phyloP scores from a whole-genome alignment of 306 rosid genomes.

The Trichosanthes truncata region DNA sequence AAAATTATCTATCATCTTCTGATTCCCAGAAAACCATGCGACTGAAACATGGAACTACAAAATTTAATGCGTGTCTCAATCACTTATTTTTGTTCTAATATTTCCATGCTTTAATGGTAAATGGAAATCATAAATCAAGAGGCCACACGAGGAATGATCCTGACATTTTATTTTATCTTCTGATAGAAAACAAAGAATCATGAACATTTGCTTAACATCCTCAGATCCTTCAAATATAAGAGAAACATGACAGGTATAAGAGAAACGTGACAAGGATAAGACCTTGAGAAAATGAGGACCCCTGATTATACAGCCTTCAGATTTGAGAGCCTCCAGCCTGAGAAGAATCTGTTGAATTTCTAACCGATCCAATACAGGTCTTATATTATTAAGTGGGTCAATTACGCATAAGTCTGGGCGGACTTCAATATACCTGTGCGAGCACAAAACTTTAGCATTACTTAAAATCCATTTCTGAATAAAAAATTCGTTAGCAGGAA shows the following conservation, averaged over 20 bases:
- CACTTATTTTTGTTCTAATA: neutral
- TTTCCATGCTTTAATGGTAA: neutral
- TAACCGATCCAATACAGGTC: slow-evolving; percentile 62
- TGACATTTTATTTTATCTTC: neutral
- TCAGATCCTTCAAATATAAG: neutral
- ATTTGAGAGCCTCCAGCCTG: slow-evolving; percentile 50
- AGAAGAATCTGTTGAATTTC: slow-evolving; percentile 65
- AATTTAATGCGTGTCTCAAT: neutral
- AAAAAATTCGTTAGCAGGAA: neutral
- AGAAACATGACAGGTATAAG: neutral
- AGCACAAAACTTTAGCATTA: neutral
- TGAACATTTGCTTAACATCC: neutral
- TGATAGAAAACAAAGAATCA: neutral
- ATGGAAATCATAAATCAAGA: neutral
- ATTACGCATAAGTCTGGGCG: slow-evolving; percentile 51
- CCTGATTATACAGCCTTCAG: slow-evolving; percentile 41
- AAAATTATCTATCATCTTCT: neutral
- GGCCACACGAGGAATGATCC: neutral
- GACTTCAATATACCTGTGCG: slow-evolving; percentile 51
- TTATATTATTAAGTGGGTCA: slow-evolving; percentile 55
- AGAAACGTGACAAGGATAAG: neutral
- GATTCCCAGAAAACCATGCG: neutral
- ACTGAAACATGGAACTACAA: neutral
- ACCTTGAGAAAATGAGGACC: slow-evolving; percentile 69
- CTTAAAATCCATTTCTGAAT: neutral